Percentiles rank a stretch among this genome's conserved stretches.
These are phyloP conservation scores for Erigeron canadensis DNA, from an alignment of 129 eudicot species.

Conservation along the genomic window DNA sequence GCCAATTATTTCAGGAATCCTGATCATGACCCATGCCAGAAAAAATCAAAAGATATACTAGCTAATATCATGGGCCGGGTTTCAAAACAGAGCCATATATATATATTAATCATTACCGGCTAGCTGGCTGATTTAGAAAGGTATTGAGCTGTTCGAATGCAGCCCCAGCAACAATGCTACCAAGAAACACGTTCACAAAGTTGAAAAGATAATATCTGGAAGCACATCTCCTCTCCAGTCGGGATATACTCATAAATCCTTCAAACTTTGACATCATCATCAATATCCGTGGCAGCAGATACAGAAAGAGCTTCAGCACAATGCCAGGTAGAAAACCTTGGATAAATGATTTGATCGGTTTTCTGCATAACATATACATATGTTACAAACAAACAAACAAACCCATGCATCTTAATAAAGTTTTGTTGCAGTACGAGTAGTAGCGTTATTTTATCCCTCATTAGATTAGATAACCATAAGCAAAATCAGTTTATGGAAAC, in stretches of 20 bases:
- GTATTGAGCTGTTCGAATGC: conserved; percentile 80
- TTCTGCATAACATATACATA: conserved; percentile 58
- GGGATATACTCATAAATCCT: conserved; percentile 71
- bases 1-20: conserved; percentile 72
- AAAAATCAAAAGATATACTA: too few relatives aligned
- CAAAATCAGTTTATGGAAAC: neutral
- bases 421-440: too few relatives aligned
- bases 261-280: conserved; percentile 95
- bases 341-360: conserved; percentile 68
- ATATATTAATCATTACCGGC: too few relatives aligned
- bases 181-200: conserved; percentile 82
- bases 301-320: conserved; percentile 82
- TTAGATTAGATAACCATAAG: neutral
- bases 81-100: too few relatives aligned
- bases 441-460: too few relatives aligned
- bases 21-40: conserved; percentile 15
- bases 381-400: too few relatives aligned
- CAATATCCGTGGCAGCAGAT: conserved; percentile 66
- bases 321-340: conserved; percentile 90
- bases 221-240: conserved; percentile 86
- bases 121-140: conserved; percentile 73
- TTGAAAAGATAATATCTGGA: conserved; percentile 79
- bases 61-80: neutral
- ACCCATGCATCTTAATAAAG: too few relatives aligned
- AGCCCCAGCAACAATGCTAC: conserved; percentile 72